Evolutionary conservation across 805 yeast species (phyloP), one percentile per base, ranked within the genome.

Genomic region (Lachancea sp.): DNA sequence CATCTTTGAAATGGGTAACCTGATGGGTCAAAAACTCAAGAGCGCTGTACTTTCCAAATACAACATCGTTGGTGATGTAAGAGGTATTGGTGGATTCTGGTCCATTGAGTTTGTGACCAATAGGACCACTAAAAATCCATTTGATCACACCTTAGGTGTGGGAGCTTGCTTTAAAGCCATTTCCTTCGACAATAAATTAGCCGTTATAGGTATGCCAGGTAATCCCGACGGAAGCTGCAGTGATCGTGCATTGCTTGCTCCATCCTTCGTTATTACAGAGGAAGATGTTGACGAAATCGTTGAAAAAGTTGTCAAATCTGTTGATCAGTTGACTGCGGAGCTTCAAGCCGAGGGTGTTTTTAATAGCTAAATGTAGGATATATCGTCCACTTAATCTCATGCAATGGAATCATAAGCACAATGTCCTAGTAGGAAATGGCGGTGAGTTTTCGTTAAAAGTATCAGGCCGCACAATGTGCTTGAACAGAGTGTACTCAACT

Each of bases 41-140:
- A 58, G 58, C 23, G 56, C 58, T 29, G 48, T 71, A 15, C 36
- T 53, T n/a, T 33, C 47, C 8, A 60, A 61, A 34, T 61, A 61
- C 32, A 59, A 59, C 38, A 63, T 69, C 38, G 77, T 68, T 17
- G 83, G 81, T 43, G 78, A 78, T 48, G 70, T 78, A 28, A 69
- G 84, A 59, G 84, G 84, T 40, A 63, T 74, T 42, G 83, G 83
- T 45, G 72, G 75, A 29, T 78, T 78, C 60, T 67, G 79, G 71
- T 65, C 77, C 4, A 51, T 78, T 34, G 83, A 78, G 56, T 64
- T 75, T 38, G 81, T 76, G 43, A 68, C 74, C 51, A 69, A 77
- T 52, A 71, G 67, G 46, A 56, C 51, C 13, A 70, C 80, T 15
- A 76, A 74, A 50, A 74, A 72, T 54, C 63, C 71, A 9, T 74